Conservation (phyloP, 805 yeast species). For the Spathaspora boniae region DNA sequence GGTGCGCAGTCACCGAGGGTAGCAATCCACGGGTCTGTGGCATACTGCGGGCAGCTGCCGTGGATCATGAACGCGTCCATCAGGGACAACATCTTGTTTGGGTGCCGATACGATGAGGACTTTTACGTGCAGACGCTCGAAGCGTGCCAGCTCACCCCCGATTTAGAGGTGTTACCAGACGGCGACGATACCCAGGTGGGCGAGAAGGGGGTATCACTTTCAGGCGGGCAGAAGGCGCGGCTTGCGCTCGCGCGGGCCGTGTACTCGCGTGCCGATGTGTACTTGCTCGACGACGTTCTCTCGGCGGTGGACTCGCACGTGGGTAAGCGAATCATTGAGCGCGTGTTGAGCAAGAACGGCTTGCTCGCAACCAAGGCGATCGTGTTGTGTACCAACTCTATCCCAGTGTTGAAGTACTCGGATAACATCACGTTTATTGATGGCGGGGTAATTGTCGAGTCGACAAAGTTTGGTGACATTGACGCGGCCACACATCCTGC, state of each 20-base stretch:
- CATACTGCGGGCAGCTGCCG: conserved; percentile 60
- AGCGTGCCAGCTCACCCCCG: conserved; percentile 49
- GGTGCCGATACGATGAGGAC: conserved; percentile 39
- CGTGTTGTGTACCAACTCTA: conserved; percentile 56
- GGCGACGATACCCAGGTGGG: conserved; percentile 56
- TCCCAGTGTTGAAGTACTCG: conserved; percentile 54
- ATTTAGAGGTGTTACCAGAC: conserved; percentile 46
- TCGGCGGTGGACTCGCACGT: conserved; percentile 76
- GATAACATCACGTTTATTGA: conserved; percentile 58
- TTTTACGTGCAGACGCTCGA: conserved; percentile 41
- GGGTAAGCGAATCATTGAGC: conserved; percentile 49
- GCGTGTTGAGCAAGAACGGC: conserved; percentile 47
- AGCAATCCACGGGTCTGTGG: conserved; percentile 40
- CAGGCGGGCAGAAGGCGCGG: conserved; percentile 66
- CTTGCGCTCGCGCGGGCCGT: conserved; percentile 67
- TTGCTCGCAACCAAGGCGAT: conserved; percentile 50
- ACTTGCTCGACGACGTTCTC: conserved; percentile 60
- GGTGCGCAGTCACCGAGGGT: conserved; percentile 15
- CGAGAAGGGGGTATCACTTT: conserved; percentile 57
- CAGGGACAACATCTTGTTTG: conserved; percentile 50
- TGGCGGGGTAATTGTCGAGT: conserved; percentile 52
- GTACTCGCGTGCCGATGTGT: conserved; percentile 56
- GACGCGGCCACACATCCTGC: conserved; percentile 18
- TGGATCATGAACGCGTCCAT: conserved; percentile 52
- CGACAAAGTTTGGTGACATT: conserved; percentile 28